Evolutionary conservation across 371 early-diverging fungal genomes (phyloP), one percentile per base, ranked within the genome.

Genomic region (Lichtheimia corymbifera): DNA sequence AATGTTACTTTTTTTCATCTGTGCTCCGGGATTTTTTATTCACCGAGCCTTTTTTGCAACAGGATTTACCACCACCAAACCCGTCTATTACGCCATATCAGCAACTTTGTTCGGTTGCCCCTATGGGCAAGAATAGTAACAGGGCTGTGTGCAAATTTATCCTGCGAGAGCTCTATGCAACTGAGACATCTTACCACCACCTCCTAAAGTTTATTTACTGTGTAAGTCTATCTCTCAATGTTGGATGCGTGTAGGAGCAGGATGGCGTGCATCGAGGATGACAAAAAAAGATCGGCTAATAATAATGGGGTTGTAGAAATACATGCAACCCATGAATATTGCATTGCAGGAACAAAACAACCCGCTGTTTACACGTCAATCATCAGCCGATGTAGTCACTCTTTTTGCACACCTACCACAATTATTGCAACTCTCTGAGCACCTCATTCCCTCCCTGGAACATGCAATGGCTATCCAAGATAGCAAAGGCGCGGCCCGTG

Each of bases 321-420:
- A 77, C 44, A 72, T 77, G 78, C 55, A 66, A 27, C 72, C 72
- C 7, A 72, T 77, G 73, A 35, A 66, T 50, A 45, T 40, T 41
- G 74, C 74, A 17, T 62, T 70, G 5, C 59, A 35, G 62, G 27
- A 18, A 58, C 35, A 77, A 69, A 54, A 53, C 67, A n/a, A n/a
- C 42, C 61, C 78, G 0, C 55, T 74, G 5, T 63, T 74, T 47
- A 45, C 18, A n/a, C 22, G 45, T 44, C 53, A 59, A 59, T 18
- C 71, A 55, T 55, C 71, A 42, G 53, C 60, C 13, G 74, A 74
- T 55, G 68, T 77, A 13, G 71, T 68, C 22, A 18, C 70, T n/a
- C 50, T 72, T 6, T 74, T 77, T 51, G 52, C 61, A 42, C 78
- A 77, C 55, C 52, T 77, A 14, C 65, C 70, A 4, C 68, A 67